These are phyloP conservation scores for Aspergillus tubingensis DNA, from an alignment of 2,329 filamentous ascomycete genomes.

Conservation along the genomic window DNA sequence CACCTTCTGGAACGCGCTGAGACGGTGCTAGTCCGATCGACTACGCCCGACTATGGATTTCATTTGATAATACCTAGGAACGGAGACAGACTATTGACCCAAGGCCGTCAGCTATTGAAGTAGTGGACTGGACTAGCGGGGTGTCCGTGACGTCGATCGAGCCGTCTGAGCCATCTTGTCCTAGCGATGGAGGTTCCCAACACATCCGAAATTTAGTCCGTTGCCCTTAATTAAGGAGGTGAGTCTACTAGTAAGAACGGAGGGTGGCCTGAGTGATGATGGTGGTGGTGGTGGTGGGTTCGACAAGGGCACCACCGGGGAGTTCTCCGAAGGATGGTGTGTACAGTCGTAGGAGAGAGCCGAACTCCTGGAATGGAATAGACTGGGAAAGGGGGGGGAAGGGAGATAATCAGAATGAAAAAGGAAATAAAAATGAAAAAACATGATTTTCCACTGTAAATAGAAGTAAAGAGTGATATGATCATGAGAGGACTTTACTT, in stretches of 20 bases:
- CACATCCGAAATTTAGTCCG: not conserved
- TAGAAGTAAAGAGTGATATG: too few species aligned
- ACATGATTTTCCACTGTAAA: too few species aligned
- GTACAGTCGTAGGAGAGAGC: too few species aligned
- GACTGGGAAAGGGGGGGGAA: not conserved
- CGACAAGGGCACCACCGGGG: not conserved
- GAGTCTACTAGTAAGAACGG: not conserved
- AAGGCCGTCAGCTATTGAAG: slow-evolving; percentile 21
- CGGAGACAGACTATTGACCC: slow-evolving; percentile 18
- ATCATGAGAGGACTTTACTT: too few species aligned
- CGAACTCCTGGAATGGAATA: too few species aligned
- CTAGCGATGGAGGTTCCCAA: not conserved
- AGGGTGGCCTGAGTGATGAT: not conserved
- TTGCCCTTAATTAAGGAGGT: not conserved
- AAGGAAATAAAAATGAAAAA: too few species aligned
- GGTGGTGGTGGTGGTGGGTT: not conserved
- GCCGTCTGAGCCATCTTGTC: not conserved
- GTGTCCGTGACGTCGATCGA: slow-evolving; percentile 23
- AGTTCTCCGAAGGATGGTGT: not conserved
- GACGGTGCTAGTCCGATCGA: not conserved
- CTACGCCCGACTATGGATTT: slow-evolving; percentile 1
- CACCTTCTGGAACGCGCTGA: not conserved
- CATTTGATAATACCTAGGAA: not conserved
- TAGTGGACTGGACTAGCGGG: slow-evolving; percentile 14
- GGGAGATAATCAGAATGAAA: not conserved